These are phyloP conservation scores for Nelumbo lutea DNA, from an alignment of 164 flowering plant genomes.

Conservation along the genomic window DNA sequence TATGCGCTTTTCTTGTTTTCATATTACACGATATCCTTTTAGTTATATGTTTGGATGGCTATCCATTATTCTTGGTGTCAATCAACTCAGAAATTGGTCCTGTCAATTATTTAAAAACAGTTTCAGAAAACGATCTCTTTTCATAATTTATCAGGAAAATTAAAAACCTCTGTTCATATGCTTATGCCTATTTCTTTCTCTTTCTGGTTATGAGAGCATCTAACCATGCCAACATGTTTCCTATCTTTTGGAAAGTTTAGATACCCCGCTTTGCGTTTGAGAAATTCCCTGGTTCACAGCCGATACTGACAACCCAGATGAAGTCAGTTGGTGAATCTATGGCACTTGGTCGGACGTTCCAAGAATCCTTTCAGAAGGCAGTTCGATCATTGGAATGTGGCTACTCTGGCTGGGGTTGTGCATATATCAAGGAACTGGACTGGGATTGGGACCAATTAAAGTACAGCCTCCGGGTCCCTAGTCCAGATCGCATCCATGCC, in stretches of 20 bases:
- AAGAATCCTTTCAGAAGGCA: slow-evolving; percentile 97
- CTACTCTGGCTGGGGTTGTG: slow-evolving; percentile 92
- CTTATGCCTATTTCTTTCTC: neutral
- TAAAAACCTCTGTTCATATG: too few relatives aligned
- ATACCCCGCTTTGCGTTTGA: slow-evolving; percentile 98
- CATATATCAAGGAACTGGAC: slow-evolving; percentile 57
- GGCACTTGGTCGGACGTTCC: slow-evolving; percentile 98
- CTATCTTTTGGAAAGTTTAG: slow-evolving; percentile 38
- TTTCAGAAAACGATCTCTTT: too few relatives aligned
- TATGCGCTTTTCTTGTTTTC: neutral
- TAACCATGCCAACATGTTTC: neutral
- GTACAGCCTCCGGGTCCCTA: slow-evolving; percentile 83
- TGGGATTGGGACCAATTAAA: slow-evolving; percentile 92
- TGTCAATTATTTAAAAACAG: too few relatives aligned
- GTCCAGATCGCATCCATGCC: slow-evolving; percentile 86
- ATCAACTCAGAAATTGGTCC: too few relatives aligned
- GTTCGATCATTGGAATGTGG: slow-evolving; percentile 84
- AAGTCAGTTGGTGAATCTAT: slow-evolving; percentile 96
- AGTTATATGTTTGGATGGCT: too few relatives aligned
- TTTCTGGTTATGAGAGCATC: neutral
- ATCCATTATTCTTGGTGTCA: too few relatives aligned
- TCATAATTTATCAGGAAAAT: too few relatives aligned
- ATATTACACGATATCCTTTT: neutral
- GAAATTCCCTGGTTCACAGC: slow-evolving; percentile 93
- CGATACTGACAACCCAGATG: slow-evolving; percentile 92